phyloP scores from a whole-genome alignment of 345 rosid genomes.

The Camelina neglecta region DNA sequence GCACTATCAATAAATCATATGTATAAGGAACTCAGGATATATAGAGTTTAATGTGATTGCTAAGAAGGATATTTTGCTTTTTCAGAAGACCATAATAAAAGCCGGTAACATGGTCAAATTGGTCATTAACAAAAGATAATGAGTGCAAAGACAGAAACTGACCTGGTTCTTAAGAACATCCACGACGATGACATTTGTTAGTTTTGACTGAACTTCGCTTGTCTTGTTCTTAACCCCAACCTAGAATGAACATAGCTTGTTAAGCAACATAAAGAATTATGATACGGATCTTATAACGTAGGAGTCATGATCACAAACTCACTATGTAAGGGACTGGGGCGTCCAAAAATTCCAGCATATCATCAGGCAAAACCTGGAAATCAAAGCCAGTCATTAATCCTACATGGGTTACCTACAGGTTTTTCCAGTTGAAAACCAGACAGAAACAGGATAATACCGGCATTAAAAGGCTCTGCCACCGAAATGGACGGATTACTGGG shows the following conservation, averaged over 20 bases:
- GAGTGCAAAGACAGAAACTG: constrained; percentile 21
- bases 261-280: constrained; percentile 1
- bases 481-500: constrained; percentile 88
- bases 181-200: constrained; percentile 46
- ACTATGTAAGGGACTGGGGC: constrained; percentile 97
- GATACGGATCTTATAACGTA: constrained; percentile 5
- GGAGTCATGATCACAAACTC: constrained; percentile 47
- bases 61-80: neutral
- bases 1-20: constrained; percentile 2
- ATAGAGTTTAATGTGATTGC: constrained; percentile 5
- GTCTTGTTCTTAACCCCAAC: constrained; percentile 95
- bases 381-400: constrained; percentile 30
- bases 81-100: neutral
- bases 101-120: neutral
- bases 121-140: neutral
- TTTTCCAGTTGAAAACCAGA: neutral
- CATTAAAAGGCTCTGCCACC: constrained; percentile 96
- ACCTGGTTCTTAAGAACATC: constrained; percentile 48
- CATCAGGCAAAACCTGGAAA: constrained; percentile 90
- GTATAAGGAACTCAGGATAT: neutral
- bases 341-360: constrained; percentile 95
- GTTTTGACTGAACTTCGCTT: constrained; percentile 47
- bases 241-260: constrained; percentile 46
- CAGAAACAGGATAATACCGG: constrained; percentile 56
- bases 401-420: neutral